phyloP scores from a whole-genome alignment of 2,329 filamentous ascomycete species.

The Fusarium sp. region DNA sequence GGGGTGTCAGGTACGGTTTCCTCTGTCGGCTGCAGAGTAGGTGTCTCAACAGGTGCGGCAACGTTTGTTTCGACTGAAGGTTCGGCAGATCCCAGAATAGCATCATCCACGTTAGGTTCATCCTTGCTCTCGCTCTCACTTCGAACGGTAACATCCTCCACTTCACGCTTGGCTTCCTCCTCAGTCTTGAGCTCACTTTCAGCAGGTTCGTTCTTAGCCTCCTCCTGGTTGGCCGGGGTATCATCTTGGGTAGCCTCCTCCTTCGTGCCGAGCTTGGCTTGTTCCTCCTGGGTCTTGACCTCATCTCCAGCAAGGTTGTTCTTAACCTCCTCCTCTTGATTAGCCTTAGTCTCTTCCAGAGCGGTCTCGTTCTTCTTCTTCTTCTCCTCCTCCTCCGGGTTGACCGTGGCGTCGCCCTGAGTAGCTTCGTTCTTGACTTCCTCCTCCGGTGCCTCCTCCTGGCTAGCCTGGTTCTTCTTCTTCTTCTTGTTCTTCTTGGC shows the following conservation, averaged over 20 bases:
- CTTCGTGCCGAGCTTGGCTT: not conserved
- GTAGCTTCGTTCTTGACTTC: conserved; percentile 2
- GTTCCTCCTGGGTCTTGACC: not conserved
- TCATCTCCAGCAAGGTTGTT: not conserved
- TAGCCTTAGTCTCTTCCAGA: not conserved
- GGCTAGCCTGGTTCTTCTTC: conserved; percentile 29
- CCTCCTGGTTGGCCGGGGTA: not conserved
- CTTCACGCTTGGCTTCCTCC: not conserved
- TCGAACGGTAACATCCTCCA: not conserved
- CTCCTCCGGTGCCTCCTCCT: conserved; percentile 20
- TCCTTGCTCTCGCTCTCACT: not conserved
- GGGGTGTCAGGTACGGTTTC: not conserved
- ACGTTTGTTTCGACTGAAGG: not conserved
- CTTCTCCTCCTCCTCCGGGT: conserved; percentile 4
- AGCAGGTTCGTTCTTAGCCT: not conserved
- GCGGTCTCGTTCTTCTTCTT: not conserved
- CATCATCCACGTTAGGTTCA: conserved; percentile 1
- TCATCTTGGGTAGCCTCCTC: not conserved
- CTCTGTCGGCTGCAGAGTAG: not conserved
- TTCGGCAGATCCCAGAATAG: not conserved
- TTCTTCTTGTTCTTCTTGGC: conserved; percentile 52
- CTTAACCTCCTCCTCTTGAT: not conserved
- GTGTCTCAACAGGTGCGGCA: not conserved
- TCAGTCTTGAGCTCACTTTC: not conserved
- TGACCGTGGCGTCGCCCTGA: not conserved